Base-by-base conservation (phyloP, 2,329 filamentous ascomycete genomes). In the Pseudocercospora ulei region DNA sequence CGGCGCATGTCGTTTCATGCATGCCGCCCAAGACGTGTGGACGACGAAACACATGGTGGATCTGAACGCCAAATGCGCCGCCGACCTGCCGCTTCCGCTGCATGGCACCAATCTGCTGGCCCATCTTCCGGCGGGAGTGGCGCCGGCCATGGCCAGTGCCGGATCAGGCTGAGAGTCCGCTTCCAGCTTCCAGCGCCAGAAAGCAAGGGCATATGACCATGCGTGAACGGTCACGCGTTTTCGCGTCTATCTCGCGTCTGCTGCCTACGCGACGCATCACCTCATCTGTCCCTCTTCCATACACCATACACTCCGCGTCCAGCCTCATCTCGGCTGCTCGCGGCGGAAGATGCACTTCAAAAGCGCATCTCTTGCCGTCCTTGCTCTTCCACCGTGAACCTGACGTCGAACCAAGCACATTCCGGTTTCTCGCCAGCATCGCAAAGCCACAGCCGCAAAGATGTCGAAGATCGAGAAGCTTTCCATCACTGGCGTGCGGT, bases 401-500 rank as follows among this genome's bases (percentile, higher is more conserved):
- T 30, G 9, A 33, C 11, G n/a, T 5, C 19, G 14, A 7, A 17
- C 14, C 27, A 19, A 30, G 11, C 14, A 19, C 13, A 18, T n/a
- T 14, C 16, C 35, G 11, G 3, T 29, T 24, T 20, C 13, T 35
- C n/a, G 27, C 9, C 36, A 28, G 12, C 23, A 29, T 17, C 18
- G 35, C 8, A 20, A 20, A n/a, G n/a, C n/a, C n/a, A n/a, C 17
- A 20, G 1, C 30, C 35, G 23, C 31, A 47, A 52, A 24, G 34
- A 59, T 59, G 57, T 57, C 87, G 50, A 81, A 77, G 61, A 87
- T 96, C 54, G 84, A 94, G 58, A 92, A 87, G 59, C 75, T 95
- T 52, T 82, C 80, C 50, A 90, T 96, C 47, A 67, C 78, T 58
- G 88, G 86, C 59, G 70, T 84, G 51, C 84, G 88, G 52, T 95